These are phyloP conservation scores for Apiospora koreana DNA, from an alignment of 2,329 filamentous ascomycete species.

Conservation along the genomic window DNA sequence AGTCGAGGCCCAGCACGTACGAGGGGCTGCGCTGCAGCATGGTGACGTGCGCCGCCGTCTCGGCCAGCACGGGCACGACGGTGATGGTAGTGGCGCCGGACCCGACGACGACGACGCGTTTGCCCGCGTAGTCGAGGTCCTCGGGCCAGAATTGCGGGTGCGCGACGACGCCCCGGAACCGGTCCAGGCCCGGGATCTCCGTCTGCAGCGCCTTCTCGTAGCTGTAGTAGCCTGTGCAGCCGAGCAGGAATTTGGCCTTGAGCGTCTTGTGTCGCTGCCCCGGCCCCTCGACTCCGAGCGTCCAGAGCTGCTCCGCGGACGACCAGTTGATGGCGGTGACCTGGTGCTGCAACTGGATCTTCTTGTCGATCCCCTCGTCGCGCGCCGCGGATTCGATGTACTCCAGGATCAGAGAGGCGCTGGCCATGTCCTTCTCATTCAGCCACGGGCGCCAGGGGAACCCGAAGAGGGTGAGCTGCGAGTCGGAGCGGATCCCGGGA, in stretches of 20 bases:
- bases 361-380: slow-evolving; percentile 50
- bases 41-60: slow-evolving; percentile 67
- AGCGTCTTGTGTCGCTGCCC: slow-evolving; percentile 38
- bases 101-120: slow-evolving; percentile 72
- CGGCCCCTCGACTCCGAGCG: slow-evolving; percentile 54
- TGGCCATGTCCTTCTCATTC: slow-evolving; percentile 32
- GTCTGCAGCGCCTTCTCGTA: slow-evolving; percentile 56
- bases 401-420: slow-evolving; percentile 43
- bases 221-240: slow-evolving; percentile 67
- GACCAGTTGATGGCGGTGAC: slow-evolving; percentile 56
- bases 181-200: slow-evolving; percentile 58
- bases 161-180: slow-evolving; percentile 59
- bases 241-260: slow-evolving; percentile 57
- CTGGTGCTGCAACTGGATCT: slow-evolving; percentile 53
- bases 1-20: slow-evolving; percentile 65
- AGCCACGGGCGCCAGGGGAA: slow-evolving; percentile 73
- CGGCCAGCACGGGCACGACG: slow-evolving; percentile 68
- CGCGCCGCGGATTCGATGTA: slow-evolving; percentile 55
- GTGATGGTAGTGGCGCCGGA: slow-evolving; percentile 81
- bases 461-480: slow-evolving; percentile 62
- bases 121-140: slow-evolving; percentile 63
- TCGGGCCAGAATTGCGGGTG: slow-evolving; percentile 75
- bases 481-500: slow-evolving; percentile 68
- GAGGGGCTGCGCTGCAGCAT: slow-evolving; percentile 81
- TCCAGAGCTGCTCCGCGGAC: slow-evolving; percentile 54